A percentile compares a stretch with the other conserved stretches of the same genome.
These are phyloP conservation scores for Ceratobasidium sp. DNA, from an alignment of 1,284 basidiomycete species.

Conservation along the genomic window DNA sequence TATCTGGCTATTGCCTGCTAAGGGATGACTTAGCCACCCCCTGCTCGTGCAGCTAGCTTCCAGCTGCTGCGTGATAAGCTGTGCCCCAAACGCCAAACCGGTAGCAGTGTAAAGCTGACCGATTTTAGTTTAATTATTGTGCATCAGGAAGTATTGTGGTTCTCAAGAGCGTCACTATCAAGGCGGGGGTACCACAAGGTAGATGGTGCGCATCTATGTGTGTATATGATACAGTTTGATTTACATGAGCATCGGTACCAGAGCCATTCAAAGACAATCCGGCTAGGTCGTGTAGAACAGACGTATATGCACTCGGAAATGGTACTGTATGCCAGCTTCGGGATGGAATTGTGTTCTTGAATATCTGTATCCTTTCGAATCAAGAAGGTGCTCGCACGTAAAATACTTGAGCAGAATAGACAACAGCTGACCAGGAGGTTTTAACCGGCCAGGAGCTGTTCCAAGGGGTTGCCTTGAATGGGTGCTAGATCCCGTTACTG, in stretches of 20 bases:
- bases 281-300: conserved; percentile 1
- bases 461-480: neutral
- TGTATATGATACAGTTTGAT: neutral
- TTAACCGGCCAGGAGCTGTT: conserved; percentile 7
- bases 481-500: neutral
- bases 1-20: too few relatives aligned
- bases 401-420: too few relatives aligned
- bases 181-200: conserved; percentile 12
- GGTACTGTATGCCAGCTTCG: neutral
- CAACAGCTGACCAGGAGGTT: too few relatives aligned
- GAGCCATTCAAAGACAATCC: neutral
- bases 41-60: too few relatives aligned
- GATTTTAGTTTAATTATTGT: conserved; percentile 11
- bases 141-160: neutral
- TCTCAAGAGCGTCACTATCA: neutral
- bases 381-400: conserved; percentile 3
- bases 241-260: neutral
- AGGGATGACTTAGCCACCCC: too few relatives aligned
- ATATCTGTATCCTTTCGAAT: too few relatives aligned
- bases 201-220: conserved; percentile 3
- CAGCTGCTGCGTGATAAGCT: too few relatives aligned
- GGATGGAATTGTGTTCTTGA: too few relatives aligned
- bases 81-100: too few relatives aligned
- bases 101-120: conserved; percentile 1
- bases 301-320: conserved; percentile 29